Evolutionary conservation across 768 basidiomycete species (phyloP), one percentile per base, ranked within the genome.

Genomic region (Infundibulicybe gibba): DNA sequence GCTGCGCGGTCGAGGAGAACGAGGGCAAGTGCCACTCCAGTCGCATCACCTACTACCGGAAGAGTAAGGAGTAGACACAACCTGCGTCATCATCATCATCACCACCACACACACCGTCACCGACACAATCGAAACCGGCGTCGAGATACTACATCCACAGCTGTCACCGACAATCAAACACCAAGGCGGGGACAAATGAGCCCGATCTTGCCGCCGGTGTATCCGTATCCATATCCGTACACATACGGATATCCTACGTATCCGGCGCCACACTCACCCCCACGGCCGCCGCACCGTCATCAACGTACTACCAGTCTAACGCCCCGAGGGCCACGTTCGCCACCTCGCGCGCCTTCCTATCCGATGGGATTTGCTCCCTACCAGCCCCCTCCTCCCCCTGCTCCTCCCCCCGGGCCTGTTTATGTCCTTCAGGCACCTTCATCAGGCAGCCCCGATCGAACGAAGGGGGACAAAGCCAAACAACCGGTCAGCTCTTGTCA

Each of bases 171-270:
- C 5, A 49, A 45, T 15, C 48, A 37, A 39, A 39, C 46, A 9
- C 46, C 49, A 32, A 45, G 43, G 30, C 49, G 39, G 15, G 43
- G 48, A 2, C 40, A 34, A 6, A 15, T 45, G 6, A 60, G 54
- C 41, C 54, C 63, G 3, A 54, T 65, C 32, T 55, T 66, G 0
- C 55, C 65, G 1, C 50, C 61, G 9, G 57, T 65, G 1, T 71
- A 67, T 48, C 65, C 69, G 1, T 67, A 60, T 45, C 57, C 64
- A 0, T 67, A 64, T 47, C 59, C 63, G 6, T 55, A 58, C 39
- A 60, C 61, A 12, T 56, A 61, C 30, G 46, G 55, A 8, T 67
- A 61, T 38, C 58, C 59, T 14, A 45, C 60, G 10, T 55, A 49
- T 31, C 43, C 45, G 25, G 25, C 25, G 25, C 25, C 25, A 25